Percentiles rank a stretch among this genome's conserved stretches.
Evolutionary conservation across 2,329 filamentous ascomycete genomes (phyloP).

Genomic region (Hypoxylon sp.): DNA sequence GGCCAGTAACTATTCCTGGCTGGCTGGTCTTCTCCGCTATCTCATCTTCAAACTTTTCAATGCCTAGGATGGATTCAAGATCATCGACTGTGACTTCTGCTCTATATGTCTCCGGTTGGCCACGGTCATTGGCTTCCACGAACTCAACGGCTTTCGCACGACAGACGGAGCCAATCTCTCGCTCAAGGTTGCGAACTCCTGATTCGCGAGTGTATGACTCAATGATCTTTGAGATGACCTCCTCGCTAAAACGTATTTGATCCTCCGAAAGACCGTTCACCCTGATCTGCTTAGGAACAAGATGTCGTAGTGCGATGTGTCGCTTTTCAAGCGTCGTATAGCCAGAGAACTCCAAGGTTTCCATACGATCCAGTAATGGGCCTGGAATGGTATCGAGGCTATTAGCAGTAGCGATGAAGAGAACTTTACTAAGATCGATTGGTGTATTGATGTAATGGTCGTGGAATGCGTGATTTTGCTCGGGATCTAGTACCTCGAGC

Average conservation of each 20-base stretch:
- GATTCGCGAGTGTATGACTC: conserved; percentile 97
- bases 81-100: conserved; percentile 82
- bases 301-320: conserved; percentile 91
- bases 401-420: conserved; percentile 98
- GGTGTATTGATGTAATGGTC: conserved; percentile 98
- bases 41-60: conserved; percentile 95
- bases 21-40: conserved; percentile 87
- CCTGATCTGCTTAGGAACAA: conserved; percentile 96
- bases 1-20: conserved; percentile 93
- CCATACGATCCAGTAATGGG: conserved; percentile 96
- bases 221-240: conserved; percentile 94
- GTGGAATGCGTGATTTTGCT: conserved; percentile 94
- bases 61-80: conserved; percentile 90
- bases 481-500: conserved; percentile 96
- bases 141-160: conserved; percentile 96
- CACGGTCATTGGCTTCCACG: conserved; percentile 87
- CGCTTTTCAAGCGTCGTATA: conserved; percentile 98
- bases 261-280: conserved; percentile 86
- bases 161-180: conserved; percentile 94
- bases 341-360: conserved; percentile 91
- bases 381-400: conserved; percentile 93
- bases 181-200: conserved; percentile 94
- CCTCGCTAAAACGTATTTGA: conserved; percentile 82
- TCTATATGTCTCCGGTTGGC: conserved; percentile 77
- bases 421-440: conserved; percentile 93